Percentiles rank a stretch among this genome's conserved stretches.
These are phyloP conservation scores for Micromonas pusilla DNA, from an alignment of 139 green algal genomes.

Conservation along the genomic window DNA sequence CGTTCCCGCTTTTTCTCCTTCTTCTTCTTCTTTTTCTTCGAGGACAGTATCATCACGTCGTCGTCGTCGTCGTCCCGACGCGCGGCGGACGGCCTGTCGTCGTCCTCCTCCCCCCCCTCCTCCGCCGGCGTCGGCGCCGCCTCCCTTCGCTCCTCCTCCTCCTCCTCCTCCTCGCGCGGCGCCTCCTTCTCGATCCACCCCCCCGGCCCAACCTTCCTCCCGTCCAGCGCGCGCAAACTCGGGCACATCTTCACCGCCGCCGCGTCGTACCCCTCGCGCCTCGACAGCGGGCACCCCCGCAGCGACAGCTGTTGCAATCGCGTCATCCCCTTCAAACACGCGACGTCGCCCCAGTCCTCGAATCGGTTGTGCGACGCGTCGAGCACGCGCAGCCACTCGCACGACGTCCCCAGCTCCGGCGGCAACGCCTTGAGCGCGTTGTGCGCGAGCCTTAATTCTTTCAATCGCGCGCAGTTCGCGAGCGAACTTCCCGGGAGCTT, in stretches of 20 bases:
- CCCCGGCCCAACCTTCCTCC: background rate
- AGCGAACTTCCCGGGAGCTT: background rate
- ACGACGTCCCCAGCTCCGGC: background rate
- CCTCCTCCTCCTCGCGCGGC: background rate
- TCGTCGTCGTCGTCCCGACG: background rate
- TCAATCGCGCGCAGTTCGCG: background rate
- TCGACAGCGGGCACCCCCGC: constrained; percentile 10
- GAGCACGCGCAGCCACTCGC: background rate
- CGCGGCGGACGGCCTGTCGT: background rate
- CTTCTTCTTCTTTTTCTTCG: background rate
- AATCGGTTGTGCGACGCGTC: background rate
- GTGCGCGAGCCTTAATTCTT: background rate
- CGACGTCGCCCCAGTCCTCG: background rate
- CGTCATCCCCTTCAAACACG: background rate
- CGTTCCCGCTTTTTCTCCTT: background rate
- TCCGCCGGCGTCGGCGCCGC: background rate
- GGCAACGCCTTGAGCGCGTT: background rate
- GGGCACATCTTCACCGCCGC: constrained; percentile 2
- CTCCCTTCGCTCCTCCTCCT: background rate
- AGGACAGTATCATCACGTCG: too few relatives aligned
- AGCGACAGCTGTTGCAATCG: background rate
- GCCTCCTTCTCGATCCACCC: background rate
- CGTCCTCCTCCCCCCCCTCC: too few relatives aligned
- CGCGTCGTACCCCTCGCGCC: background rate
- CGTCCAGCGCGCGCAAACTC: background rate